A percentile compares a stretch with the other conserved stretches of the same genome.
These are phyloP conservation scores for Aspergillus panamensis DNA, from an alignment of 495 filamentous ascomycete species.

Conservation along the genomic window DNA sequence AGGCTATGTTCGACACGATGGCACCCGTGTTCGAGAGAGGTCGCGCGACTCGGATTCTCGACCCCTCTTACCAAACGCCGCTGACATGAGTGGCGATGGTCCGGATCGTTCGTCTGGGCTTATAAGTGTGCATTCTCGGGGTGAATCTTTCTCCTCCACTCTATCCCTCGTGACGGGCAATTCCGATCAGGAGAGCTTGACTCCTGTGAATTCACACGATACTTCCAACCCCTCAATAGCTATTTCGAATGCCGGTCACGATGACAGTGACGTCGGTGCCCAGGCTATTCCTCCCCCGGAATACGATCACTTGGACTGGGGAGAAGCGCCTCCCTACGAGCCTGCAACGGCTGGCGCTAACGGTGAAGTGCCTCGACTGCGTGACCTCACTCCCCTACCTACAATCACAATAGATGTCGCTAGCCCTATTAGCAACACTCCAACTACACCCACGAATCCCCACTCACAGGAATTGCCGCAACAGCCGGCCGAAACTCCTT, in stretches of 20 bases:
- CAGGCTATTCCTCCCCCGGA: slow-evolving; percentile 41
- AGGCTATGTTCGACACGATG: slow-evolving; percentile 84
- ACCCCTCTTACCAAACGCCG: slow-evolving; percentile 69
- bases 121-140: slow-evolving; percentile 30
- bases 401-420: slow-evolving; percentile 42
- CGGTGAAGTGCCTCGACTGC: slow-evolving; percentile 19
- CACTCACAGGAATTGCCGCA: slow-evolving; percentile 8
- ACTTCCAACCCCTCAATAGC: slow-evolving; percentile 25
- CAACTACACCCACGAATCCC: slow-evolving; percentile 27
- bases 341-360: slow-evolving; percentile 28
- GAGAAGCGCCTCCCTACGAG: slow-evolving; percentile 46
- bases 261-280: slow-evolving; percentile 38
- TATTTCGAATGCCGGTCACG: slow-evolving; percentile 22
- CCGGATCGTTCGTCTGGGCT: slow-evolving; percentile 26
- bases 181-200: slow-evolving; percentile 32
- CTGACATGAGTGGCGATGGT: slow-evolving; percentile 46
- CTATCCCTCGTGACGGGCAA: slow-evolving; percentile 23
- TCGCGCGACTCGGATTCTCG: slow-evolving; percentile 72
- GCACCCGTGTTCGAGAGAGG: slow-evolving; percentile 76
- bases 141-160: slow-evolving; percentile 37
- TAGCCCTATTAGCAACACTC: slow-evolving; percentile 32
- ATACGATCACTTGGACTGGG: slow-evolving; percentile 48
- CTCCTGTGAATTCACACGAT: slow-evolving; percentile 23
- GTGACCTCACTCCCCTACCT: slow-evolving; percentile 29
- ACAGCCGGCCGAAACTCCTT: background rate